phyloP scores from a whole-genome alignment of 139 green algal species.

The Raphidocelis subcapitata region DNA sequence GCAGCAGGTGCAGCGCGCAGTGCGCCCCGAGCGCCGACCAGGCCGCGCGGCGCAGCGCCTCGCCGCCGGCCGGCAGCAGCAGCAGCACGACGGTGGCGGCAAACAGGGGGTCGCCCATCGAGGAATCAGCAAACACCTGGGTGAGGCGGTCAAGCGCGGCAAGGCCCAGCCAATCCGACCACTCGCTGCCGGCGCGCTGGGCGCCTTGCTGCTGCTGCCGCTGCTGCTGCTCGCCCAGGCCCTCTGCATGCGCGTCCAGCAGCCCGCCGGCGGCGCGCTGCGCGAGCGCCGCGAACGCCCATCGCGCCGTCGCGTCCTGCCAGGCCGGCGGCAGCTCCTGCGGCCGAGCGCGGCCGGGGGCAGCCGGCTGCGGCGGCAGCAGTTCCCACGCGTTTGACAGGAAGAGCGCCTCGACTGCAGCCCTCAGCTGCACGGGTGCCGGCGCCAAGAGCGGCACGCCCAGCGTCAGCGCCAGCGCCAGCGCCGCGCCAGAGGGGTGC shows the following conservation, averaged over 20 bases:
- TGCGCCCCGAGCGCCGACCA: conserved; percentile 31
- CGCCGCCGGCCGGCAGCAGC: conserved; percentile 28
- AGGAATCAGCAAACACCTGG: conserved; percentile 41
- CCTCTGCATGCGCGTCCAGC: not conserved
- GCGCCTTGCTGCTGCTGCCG: not conserved
- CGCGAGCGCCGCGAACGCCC: conserved; percentile 5
- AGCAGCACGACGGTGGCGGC: conserved; percentile 37
- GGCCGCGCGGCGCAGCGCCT: conserved; percentile 41
- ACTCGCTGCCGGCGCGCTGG: not conserved
- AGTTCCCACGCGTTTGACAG: too few relatives aligned
- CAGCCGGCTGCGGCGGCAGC: too few relatives aligned
- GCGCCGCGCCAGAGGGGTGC: too few relatives aligned
- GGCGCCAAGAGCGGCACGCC: not conserved
- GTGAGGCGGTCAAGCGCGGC: conserved; percentile 35
- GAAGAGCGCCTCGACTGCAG: too few relatives aligned
- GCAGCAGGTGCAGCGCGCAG: conserved; percentile 55
- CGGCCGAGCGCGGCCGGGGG: not conserved
- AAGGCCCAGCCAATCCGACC: too few relatives aligned
- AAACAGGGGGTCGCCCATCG: conserved; percentile 58
- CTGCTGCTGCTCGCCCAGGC: not conserved
- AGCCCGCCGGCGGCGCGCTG: not conserved
- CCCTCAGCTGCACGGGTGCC: not conserved
- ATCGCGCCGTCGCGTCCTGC: not conserved
- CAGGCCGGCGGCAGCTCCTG: conserved; percentile 1
- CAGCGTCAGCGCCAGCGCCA: not conserved